Base-by-base conservation (phyloP, 2,329 filamentous ascomycete species). In the Tolypocladium sp. region DNA sequence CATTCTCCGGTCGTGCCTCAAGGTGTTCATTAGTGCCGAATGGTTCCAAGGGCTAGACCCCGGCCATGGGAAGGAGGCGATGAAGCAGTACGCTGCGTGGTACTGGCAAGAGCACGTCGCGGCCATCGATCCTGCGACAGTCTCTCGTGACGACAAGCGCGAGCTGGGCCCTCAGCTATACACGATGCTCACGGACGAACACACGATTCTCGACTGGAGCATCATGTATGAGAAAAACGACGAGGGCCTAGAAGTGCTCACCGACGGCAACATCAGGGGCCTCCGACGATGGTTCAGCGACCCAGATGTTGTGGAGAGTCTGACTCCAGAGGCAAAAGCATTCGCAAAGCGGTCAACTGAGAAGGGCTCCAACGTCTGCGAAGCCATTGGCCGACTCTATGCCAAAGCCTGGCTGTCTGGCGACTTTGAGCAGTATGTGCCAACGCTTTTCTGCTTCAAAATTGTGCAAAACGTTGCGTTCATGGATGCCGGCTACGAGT, bases 71-170 rank as follows among this genome's bases (percentile, higher is more conserved):
- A 66, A 65, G 2, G 63, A 70, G 8, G 66, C 72, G 0, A 70
- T 74, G 25, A 72, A 67, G 59, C 71, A 74, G 52, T 77, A 77
- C 41, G 74, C 75, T 0, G 74, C 75, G 0, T 76, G 75, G 75
- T 77, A 77, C 59, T 77, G 75, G 75, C 75, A 76, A 56, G 75
- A 77, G 41, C 75, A 77, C 61, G 58, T 76, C 15, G 69, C 69
- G 0, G 69, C 68, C 0, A 64, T 77, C 17, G 70, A 76, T 44
- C 68, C 69, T 1, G 54, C 60, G 0, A 61, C 61, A 0, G 63
- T 75, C 0, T 61, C 68, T 0, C 58, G 56, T 0, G 57, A 64
- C 0, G 68, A 74, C 51, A 77, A 74, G 60, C 65, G 64, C 1
- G 63, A 66, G 5, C 66, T 77, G 12, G 73, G 72, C 1, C 66